Base-by-base conservation (phyloP, 371 early-diverging fungal genomes). In the Actinomortierella wolfii region DNA sequence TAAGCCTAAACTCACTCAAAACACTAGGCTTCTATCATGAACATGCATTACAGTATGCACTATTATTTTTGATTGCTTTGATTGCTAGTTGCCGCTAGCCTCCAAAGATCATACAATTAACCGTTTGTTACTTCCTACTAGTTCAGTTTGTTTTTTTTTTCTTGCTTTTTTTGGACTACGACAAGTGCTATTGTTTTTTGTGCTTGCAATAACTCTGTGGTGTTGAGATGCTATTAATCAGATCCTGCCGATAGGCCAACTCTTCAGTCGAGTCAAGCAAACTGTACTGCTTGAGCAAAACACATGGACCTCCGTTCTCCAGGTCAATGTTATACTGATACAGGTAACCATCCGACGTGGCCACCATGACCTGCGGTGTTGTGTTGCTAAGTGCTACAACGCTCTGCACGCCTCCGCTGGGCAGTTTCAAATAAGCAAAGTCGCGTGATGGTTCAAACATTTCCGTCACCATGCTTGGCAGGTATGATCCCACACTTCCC, bases 371-470 rank as follows among this genome's bases (percentile, higher is more conserved):
- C 74, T 93, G 92, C 17, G 90, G 91, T 1, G 87, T 85, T 0
- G 86, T 83, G 51, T 79, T 86, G 82, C 85, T 88, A 39, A 97
- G 64, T 4, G 93, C 94, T 39, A 91, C 92, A 14, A 95, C 79
- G 63, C 92, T 94, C 66, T 87, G 92, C 13, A 88, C 84, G 59
- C 92, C 89, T n/a, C 87, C 80, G 51, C 82, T 81, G 17, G 96
- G 96, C 21, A 97, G 77, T 67, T 95, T 96, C 17, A 95, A 83
- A 42, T 86, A 89, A 2, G 97, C 97, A 79, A 96, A 97, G 76
- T 98, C 96, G 17, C 98, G 84, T 42, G 92, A 79, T 8, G 97
- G 97, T 66, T 97, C 97, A 92, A 92, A 96, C 68, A 96, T 94
- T 59, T 95, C 95, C 2, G 94, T 90, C 3, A 97, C 74, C 57